A percentile compares a stretch with the other conserved stretches of the same genome.
phyloP scores from a whole-genome alignment of 2,329 filamentous ascomycete species.

The Samsoniella hepiali region DNA sequence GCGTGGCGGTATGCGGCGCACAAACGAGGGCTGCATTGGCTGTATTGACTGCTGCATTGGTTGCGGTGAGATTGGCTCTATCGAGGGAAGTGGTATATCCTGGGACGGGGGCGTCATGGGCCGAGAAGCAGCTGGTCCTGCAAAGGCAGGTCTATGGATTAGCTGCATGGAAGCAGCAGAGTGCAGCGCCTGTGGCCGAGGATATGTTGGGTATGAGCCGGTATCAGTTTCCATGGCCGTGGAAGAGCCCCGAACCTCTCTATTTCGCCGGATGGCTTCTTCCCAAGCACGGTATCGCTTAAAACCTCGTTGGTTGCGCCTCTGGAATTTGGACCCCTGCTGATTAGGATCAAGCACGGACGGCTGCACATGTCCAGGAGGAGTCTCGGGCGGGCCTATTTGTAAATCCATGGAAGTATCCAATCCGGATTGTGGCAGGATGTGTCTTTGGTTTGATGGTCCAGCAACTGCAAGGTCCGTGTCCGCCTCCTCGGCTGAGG shows the following conservation, averaged over 20 bases:
- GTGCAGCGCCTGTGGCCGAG: background rate
- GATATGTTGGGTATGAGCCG: background rate
- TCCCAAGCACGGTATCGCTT: constrained; percentile 46
- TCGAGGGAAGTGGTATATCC: constrained; percentile 46
- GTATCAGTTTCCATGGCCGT: constrained; percentile 8
- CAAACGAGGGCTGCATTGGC: constrained; percentile 33
- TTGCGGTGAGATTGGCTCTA: constrained; percentile 42
- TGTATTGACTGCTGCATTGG: constrained; percentile 31
- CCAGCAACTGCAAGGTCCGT: background rate
- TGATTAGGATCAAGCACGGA: background rate
- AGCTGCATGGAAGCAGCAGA: background rate
- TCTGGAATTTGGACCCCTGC: constrained; percentile 14
- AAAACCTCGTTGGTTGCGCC: constrained; percentile 42
- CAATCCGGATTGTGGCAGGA: background rate
- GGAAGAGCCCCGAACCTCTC: constrained; percentile 9
- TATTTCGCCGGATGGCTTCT: constrained; percentile 35
- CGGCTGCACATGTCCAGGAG: background rate
- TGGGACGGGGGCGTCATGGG: constrained; percentile 27
- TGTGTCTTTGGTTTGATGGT: background rate
- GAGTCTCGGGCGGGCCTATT: background rate
- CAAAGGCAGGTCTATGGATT: background rate
- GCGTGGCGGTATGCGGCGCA: constrained; percentile 32
- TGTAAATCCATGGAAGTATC: background rate
- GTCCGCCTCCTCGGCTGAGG: constrained; percentile 27
- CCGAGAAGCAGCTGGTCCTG: background rate